phyloP scores from a whole-genome alignment of 805 yeast genomes.

The Candida bentonensis region DNA sequence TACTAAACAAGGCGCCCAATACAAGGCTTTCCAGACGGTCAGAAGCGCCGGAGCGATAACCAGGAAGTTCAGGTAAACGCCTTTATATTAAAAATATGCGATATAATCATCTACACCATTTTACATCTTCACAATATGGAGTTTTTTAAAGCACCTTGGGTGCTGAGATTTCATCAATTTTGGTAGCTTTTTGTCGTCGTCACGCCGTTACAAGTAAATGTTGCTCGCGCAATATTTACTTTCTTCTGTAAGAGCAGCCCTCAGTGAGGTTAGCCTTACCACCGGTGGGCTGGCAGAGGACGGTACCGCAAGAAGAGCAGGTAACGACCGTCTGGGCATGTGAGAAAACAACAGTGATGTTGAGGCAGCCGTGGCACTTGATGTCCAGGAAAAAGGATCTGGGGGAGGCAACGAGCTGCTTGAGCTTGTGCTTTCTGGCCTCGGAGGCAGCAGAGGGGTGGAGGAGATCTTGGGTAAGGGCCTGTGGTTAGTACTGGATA shows the following conservation, averaged over 20 bases:
- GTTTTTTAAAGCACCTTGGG: neutral
- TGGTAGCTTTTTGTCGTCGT: neutral
- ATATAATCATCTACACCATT: neutral
- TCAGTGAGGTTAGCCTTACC: slow-evolving; percentile 99
- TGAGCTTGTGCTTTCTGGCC: slow-evolving; percentile 93
- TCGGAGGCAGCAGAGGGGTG: slow-evolving; percentile 97
- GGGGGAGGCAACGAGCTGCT: slow-evolving; percentile 94
- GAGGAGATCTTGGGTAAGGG: slow-evolving; percentile 51
- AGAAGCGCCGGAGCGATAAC: neutral
- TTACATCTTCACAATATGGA: neutral
- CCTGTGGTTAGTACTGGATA: too few species aligned
- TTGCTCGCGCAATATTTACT: slow-evolving; percentile 35
- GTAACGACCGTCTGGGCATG: slow-evolving; percentile 99
- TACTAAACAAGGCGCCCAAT: neutral
- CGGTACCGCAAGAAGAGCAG: slow-evolving; percentile 97
- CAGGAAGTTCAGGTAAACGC: neutral
- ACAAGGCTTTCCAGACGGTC: neutral
- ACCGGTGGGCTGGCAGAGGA: slow-evolving; percentile 98
- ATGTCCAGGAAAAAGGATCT: slow-evolving; percentile 99
- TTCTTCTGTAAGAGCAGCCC: slow-evolving; percentile 99
- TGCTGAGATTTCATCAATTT: neutral
- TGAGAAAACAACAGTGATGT: slow-evolving; percentile 98
- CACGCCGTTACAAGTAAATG: slow-evolving; percentile 4
- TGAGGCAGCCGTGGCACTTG: slow-evolving; percentile 98
- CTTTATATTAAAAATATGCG: slow-evolving; percentile 2